These are phyloP conservation scores for Dinochytrium kinnereticum DNA, from an alignment of 371 early-diverging fungal genomes.

Conservation along the genomic window DNA sequence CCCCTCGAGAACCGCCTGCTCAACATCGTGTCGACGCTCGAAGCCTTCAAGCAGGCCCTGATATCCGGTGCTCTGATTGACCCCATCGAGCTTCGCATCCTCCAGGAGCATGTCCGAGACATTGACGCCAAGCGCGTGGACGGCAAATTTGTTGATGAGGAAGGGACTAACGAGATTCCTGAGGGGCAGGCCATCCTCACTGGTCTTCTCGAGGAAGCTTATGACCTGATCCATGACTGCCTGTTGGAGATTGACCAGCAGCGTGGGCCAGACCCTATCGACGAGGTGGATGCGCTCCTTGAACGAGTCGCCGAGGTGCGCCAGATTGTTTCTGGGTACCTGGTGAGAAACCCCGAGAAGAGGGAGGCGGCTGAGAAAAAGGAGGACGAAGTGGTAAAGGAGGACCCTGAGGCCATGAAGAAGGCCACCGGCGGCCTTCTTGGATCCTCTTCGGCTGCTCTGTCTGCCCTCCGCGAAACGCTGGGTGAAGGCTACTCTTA, in stretches of 20 bases:
- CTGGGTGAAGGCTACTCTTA: slow-evolving; percentile 20
- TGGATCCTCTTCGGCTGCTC: slow-evolving; percentile 15
- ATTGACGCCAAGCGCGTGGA: slow-evolving; percentile 34
- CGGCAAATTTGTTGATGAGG: slow-evolving; percentile 36
- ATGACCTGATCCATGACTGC: slow-evolving; percentile 46
- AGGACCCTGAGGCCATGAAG: background rate
- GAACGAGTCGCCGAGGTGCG: slow-evolving; percentile 13
- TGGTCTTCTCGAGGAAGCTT: slow-evolving; percentile 42
- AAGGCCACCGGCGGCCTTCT: slow-evolving; percentile 6
- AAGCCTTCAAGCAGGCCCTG: slow-evolving; percentile 24
- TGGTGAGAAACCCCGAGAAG: slow-evolving; percentile 4
- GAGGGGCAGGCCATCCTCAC: slow-evolving; percentile 38
- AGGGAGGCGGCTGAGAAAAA: background rate
- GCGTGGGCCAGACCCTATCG: background rate
- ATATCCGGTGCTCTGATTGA: slow-evolving; percentile 22
- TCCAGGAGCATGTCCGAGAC: slow-evolving; percentile 37
- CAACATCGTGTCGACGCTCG: slow-evolving; percentile 30
- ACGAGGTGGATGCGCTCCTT: slow-evolving; percentile 12
- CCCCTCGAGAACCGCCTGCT: slow-evolving; percentile 32
- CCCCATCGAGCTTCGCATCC: slow-evolving; percentile 33
- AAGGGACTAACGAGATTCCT: slow-evolving; percentile 22
- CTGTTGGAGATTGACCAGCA: slow-evolving; percentile 30
- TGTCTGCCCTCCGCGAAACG: slow-evolving; percentile 25
- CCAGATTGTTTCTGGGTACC: background rate
- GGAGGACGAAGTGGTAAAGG: slow-evolving; percentile 2